Conservation (phyloP, 2,329 filamentous ascomycete species). For the Microcera coccophila region DNA sequence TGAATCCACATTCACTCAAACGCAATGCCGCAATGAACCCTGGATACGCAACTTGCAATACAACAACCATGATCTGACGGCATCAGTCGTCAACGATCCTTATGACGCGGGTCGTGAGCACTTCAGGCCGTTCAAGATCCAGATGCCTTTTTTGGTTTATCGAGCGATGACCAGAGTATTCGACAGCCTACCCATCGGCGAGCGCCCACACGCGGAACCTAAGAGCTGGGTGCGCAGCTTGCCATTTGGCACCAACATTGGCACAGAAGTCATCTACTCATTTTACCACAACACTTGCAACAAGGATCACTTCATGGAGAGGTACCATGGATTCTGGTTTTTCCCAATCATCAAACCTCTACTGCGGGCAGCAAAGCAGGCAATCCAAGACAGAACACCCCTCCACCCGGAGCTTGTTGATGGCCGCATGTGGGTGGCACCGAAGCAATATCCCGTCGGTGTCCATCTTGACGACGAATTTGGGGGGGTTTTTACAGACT, state of each 20-base stretch:
- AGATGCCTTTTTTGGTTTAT: slow-evolving; percentile 16
- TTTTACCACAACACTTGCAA: slow-evolving; percentile 25
- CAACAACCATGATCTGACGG: slow-evolving; percentile 32
- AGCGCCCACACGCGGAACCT: slow-evolving; percentile 1
- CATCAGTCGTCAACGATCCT: slow-evolving; percentile 4
- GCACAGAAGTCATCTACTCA: slow-evolving; percentile 18
- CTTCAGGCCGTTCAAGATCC: slow-evolving; percentile 16
- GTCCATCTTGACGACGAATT: slow-evolving; percentile 5
- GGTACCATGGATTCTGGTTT: slow-evolving; percentile 20
- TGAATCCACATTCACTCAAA: slow-evolving; percentile 42
- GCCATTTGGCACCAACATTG: slow-evolving; percentile 19
- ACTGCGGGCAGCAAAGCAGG: slow-evolving; percentile 3
- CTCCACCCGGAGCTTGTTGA: slow-evolving; percentile 14
- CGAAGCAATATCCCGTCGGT: slow-evolving; percentile 5
- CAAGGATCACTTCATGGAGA: slow-evolving; percentile 20
- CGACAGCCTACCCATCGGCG: slow-evolving; percentile 3
- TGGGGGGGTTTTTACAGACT: slow-evolving; percentile 12
- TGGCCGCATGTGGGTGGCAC: slow-evolving; percentile 14
- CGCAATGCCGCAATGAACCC: slow-evolving; percentile 45
- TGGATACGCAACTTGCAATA: slow-evolving; percentile 43
- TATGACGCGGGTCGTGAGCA: slow-evolving; percentile 3
- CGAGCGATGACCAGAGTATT: slow-evolving; percentile 8
- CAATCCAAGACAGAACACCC: slow-evolving; percentile 2
- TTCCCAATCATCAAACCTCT: slow-evolving; percentile 12
- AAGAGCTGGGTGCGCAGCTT: slow-evolving; percentile 15